A percentile compares a stretch with the other conserved stretches of the same genome.
phyloP scores from a whole-genome alignment of 1,139 yeast species.

The Kodamaea plutei region DNA sequence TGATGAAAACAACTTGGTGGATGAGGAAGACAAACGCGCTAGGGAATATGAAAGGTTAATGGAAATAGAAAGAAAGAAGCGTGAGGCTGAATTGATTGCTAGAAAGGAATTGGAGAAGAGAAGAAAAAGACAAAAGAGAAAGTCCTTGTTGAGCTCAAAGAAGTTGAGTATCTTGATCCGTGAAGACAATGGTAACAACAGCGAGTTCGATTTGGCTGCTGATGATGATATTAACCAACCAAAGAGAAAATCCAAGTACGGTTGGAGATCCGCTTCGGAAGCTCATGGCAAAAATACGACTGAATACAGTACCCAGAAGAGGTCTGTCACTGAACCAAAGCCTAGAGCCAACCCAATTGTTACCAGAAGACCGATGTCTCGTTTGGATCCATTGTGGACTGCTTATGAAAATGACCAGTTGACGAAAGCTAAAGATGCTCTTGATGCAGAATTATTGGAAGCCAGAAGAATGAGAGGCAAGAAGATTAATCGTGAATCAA shows the following conservation, averaged over 20 bases:
- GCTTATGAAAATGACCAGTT: conserved; percentile 48
- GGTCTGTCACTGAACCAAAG: conserved; percentile 46
- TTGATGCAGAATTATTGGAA: conserved; percentile 36
- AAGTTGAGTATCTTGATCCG: conserved; percentile 38
- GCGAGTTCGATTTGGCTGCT: conserved; percentile 28
- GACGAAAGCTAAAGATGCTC: conserved; percentile 41
- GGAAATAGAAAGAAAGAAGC: conserved; percentile 50
- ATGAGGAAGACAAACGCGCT: conserved; percentile 48
- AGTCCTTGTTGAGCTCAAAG: conserved; percentile 38
- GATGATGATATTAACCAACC: conserved; percentile 32
- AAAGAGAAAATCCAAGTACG: conserved; percentile 33
- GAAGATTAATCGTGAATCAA: conserved; percentile 35
- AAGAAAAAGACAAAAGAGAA: conserved; percentile 41
- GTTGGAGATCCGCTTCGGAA: conserved; percentile 38
- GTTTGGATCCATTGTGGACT: conserved; percentile 61
- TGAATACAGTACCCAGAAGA: conserved; percentile 41
- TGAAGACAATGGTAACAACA: conserved; percentile 26
- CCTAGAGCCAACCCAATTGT: conserved; percentile 42
- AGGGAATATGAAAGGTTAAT: conserved; percentile 45
- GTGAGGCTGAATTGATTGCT: conserved; percentile 44
- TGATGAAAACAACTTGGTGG: conserved; percentile 49
- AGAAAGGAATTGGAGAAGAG: conserved; percentile 46
- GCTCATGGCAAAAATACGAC: conserved; percentile 29
- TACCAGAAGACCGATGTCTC: conserved; percentile 62
- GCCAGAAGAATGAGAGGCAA: conserved; percentile 12